Conservation (phyloP, 73 alveolate genomes). For the Paramecium sonneborni region DNA sequence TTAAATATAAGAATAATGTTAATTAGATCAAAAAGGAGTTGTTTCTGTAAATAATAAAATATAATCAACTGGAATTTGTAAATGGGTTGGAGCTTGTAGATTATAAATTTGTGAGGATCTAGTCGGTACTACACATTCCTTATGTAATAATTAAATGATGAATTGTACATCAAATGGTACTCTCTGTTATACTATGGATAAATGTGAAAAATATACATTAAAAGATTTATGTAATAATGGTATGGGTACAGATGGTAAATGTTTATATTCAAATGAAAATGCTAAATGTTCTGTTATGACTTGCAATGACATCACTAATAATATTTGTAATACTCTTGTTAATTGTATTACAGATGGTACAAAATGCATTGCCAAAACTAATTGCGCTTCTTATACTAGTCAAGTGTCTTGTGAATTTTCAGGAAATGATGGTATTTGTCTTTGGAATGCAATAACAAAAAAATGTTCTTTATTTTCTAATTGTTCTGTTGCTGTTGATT, state of each 20-base stretch:
- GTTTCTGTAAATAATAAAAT: background rate
- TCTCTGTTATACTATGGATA: background rate
- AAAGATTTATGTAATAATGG: background rate
- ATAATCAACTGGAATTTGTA: background rate
- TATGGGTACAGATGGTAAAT: slow-evolving; percentile 32
- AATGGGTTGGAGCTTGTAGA: background rate
- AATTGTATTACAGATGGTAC: slow-evolving; percentile 41
- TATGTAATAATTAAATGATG: background rate
- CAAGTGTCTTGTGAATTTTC: background rate
- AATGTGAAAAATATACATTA: background rate
- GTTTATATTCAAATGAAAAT: background rate
- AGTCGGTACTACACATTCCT: background rate
- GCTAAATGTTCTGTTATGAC: background rate
- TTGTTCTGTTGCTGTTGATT: background rate
- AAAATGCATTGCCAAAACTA: background rate
- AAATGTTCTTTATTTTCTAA: background rate
- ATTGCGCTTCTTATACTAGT: background rate
- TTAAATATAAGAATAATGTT: background rate
- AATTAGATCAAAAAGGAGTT: background rate
- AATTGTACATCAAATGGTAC: slow-evolving; percentile 6
- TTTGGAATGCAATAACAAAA: background rate
- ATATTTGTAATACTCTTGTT: background rate
- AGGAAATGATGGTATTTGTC: slow-evolving; percentile 33
- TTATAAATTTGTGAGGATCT: background rate
- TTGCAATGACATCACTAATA: background rate